Evolutionary conservation across 768 basidiomycete genomes (phyloP).

Genomic region (Calvatia gigantea): DNA sequence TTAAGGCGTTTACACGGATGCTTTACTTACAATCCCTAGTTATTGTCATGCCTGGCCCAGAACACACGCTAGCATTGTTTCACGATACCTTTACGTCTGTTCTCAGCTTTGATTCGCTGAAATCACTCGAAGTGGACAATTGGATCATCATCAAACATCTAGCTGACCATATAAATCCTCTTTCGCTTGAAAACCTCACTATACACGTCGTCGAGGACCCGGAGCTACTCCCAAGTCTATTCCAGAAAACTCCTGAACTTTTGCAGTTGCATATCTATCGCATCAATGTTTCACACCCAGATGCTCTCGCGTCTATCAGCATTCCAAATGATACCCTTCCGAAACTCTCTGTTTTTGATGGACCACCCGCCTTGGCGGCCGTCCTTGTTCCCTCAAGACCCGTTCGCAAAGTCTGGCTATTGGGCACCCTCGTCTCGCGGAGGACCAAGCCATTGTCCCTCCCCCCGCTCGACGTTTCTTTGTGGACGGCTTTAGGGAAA

Average conservation of each 20-base stretch:
- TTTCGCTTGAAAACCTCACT: background rate
- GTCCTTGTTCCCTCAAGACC: slow-evolving; percentile 1
- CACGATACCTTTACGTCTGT: background rate
- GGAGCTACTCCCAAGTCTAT: background rate
- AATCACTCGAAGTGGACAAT: background rate
- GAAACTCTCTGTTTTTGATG: slow-evolving; percentile 3
- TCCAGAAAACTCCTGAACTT: background rate
- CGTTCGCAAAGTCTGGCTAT: background rate
- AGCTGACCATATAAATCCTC: background rate
- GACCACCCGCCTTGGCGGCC: background rate
- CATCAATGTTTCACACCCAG: background rate
- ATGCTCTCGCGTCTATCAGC: background rate
- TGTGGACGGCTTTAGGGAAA: background rate
- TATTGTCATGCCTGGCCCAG: background rate
- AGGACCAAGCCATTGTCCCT: background rate
- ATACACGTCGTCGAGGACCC: background rate
- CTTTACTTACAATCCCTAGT: background rate
- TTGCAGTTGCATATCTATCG: slow-evolving; percentile 1
- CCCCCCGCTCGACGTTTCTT: background rate
- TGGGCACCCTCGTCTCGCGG: background rate
- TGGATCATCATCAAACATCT: slow-evolving; percentile 3
- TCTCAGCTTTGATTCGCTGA: background rate
- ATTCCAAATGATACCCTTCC: background rate
- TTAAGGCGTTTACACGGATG: background rate
- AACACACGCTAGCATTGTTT: background rate